Base-by-base conservation (phyloP, 257 asterid species). In the Rhazya stricta region DNA sequence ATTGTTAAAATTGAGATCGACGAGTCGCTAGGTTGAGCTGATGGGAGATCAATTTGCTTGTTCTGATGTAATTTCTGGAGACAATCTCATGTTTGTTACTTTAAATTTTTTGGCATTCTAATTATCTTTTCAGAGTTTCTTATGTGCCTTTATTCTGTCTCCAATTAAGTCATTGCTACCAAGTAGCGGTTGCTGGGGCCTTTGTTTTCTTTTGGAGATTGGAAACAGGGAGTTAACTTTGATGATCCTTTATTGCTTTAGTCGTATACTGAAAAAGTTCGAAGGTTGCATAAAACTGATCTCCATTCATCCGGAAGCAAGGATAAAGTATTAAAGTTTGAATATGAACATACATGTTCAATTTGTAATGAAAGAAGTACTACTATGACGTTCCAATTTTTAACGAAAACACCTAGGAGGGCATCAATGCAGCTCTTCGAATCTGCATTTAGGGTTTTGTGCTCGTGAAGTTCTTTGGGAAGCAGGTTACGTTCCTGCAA, bases 1-100 rank as follows among this genome's bases (percentile, higher is more conserved):
- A 89, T 89, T 25, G 78, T 91, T 77, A 83, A 86, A 81, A 89
- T 94, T 67, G 97, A 92, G 74, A 88, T 94, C 43, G 94, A 87
- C 0, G 99, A 94, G 53, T 81, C 93, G 53, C 27, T 82, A 23
- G 79, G 46, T 61, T 81, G 73, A 75, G 74, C 50, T 37, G 29
- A 23, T 72, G 32, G 18, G 65, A 43, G 45, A 23, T 79, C 19
- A 30, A 71, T 61, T 61, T 51, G 25, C 0, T 42, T 78, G 57
- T 84, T 65, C 65, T 0, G 6, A 21, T 65, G 36, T 75, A 62
- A 73, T 63, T 71, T 54, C n/a, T 65, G 78, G 23, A 30, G 48
- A 46, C 41, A 48, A 13, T 71, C 16, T 71, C 36, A 43, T 43
- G 63, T 53, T 37, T 71, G 60, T 30, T 71, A n/a, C 46, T 37